A percentile compares a stretch with the other conserved stretches of the same genome.
Conservation (phyloP, 2,329 filamentous ascomycete genomes). For the Knoxdaviesia capensis region DNA sequence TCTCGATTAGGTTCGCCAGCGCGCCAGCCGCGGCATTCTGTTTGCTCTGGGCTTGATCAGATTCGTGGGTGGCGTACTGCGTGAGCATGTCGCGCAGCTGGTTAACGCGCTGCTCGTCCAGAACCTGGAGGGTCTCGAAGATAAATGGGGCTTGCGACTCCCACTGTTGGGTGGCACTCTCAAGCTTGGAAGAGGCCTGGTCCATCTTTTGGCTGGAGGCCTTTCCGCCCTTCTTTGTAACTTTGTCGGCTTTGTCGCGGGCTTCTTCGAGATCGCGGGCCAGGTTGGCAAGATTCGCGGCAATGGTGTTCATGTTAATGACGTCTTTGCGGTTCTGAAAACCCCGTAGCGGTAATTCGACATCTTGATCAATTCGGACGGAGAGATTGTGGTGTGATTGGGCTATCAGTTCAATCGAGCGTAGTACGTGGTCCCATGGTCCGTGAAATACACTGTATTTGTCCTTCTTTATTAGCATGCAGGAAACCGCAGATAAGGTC, state of each 20-base stretch:
- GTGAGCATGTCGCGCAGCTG: constrained; percentile 80
- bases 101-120: constrained; percentile 79
- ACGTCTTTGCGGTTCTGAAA: constrained; percentile 62
- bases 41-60: constrained; percentile 64
- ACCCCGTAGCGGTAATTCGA: constrained; percentile 63
- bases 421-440: constrained; percentile 77
- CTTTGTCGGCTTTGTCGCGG: constrained; percentile 69
- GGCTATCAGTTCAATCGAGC: constrained; percentile 61
- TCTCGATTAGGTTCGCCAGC: constrained; percentile 64
- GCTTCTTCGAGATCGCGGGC: constrained; percentile 72
- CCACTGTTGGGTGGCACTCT: constrained; percentile 71
- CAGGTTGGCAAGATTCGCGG: constrained; percentile 59
- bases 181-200: constrained; percentile 49
- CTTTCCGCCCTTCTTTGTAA: constrained; percentile 58
- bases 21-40: constrained; percentile 59
- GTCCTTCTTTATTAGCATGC: neutral
- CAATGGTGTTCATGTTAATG: constrained; percentile 60
- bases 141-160: constrained; percentile 86
- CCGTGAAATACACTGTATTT: constrained; percentile 58
- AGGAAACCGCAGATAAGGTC: too few relatives aligned
- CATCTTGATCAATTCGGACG: constrained; percentile 66
- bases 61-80: constrained; percentile 81
- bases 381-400: constrained; percentile 67
- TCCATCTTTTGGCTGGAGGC: constrained; percentile 62
- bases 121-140: constrained; percentile 76